Conservation (phyloP, 805 yeast species). For the Suhomyces prunicola region DNA sequence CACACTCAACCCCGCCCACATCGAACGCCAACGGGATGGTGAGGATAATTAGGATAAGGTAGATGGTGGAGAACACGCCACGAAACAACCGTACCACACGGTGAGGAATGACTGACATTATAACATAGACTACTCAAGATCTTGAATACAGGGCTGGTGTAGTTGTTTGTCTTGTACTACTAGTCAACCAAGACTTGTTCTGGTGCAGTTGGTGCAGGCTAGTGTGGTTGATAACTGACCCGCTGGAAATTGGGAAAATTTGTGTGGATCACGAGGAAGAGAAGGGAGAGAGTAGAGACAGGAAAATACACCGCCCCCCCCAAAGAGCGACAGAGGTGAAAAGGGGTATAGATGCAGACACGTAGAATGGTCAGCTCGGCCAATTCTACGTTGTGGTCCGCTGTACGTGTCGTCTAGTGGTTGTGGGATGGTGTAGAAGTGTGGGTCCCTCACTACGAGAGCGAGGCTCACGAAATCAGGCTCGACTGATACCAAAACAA, state of each 20-base stretch:
- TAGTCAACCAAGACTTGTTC: not conserved
- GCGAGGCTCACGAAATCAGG: too few species aligned
- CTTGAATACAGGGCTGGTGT: too few species aligned
- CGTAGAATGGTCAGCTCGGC: too few species aligned
- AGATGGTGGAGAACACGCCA: conserved; percentile 51
- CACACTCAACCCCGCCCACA: conserved; percentile 88
- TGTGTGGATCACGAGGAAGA: not conserved
- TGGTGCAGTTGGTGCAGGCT: not conserved
- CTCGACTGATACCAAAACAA: too few species aligned
- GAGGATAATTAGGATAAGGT: conserved; percentile 64
- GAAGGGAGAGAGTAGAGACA: not conserved
- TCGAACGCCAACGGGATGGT: conserved; percentile 93
- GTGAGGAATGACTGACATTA: conserved; percentile 4
- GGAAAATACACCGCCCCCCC: too few species aligned
- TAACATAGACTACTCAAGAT: too few species aligned
- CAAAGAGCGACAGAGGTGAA: not conserved
- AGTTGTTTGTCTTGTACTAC: too few species aligned
- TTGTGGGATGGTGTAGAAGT: too few species aligned
- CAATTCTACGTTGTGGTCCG: too few species aligned
- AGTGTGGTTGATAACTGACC: not conserved
- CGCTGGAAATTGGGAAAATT: not conserved
- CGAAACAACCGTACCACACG: conserved; percentile 20
- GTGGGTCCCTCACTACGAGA: too few species aligned
- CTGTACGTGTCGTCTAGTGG: too few species aligned
- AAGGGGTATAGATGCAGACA: too few species aligned